phyloP scores from a whole-genome alignment of 306 rosid genomes.

The Alnus rubra region DNA sequence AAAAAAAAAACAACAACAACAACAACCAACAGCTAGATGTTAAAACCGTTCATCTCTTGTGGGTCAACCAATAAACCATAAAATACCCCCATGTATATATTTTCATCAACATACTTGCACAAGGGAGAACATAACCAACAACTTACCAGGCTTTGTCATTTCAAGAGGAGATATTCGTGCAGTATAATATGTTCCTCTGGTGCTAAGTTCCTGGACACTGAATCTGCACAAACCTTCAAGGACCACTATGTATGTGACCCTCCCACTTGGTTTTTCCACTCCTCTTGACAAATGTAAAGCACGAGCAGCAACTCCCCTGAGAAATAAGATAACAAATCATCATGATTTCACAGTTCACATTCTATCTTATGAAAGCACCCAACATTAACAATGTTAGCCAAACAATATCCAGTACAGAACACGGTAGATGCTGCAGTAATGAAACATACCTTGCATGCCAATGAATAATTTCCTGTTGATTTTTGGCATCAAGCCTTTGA shows the following conservation, averaged over 20 bases:
- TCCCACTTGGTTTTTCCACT: constrained; percentile 99
- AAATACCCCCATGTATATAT: not conserved
- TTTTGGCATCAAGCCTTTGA: constrained; percentile 64
- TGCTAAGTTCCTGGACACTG: constrained; percentile 87
- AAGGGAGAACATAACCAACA: constrained; percentile 3
- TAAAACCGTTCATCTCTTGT: not conserved
- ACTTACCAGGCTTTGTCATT: constrained; percentile 78
- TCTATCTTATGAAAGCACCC: not conserved
- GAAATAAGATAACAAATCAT: constrained; percentile 24
- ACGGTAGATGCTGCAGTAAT: constrained; percentile 5
- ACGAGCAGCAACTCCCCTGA: constrained; percentile 97
- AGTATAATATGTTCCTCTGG: constrained; percentile 94
- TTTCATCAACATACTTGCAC: not conserved
- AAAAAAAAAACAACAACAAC: not conserved
- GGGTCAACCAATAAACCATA: constrained; percentile 3
- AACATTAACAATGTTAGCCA: not conserved
- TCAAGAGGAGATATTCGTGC: constrained; percentile 91
- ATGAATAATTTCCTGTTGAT: constrained; percentile 77
- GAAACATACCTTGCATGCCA: constrained; percentile 83
- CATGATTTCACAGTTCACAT: not conserved
- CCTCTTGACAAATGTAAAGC: constrained; percentile 97
- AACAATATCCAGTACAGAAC: not conserved
- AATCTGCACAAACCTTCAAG: constrained; percentile 98
- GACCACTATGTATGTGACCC: constrained; percentile 92
- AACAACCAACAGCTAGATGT: not conserved